These are phyloP conservation scores for Psilocybe cubensis DNA, from an alignment of 768 basidiomycete species.

Conservation along the genomic window DNA sequence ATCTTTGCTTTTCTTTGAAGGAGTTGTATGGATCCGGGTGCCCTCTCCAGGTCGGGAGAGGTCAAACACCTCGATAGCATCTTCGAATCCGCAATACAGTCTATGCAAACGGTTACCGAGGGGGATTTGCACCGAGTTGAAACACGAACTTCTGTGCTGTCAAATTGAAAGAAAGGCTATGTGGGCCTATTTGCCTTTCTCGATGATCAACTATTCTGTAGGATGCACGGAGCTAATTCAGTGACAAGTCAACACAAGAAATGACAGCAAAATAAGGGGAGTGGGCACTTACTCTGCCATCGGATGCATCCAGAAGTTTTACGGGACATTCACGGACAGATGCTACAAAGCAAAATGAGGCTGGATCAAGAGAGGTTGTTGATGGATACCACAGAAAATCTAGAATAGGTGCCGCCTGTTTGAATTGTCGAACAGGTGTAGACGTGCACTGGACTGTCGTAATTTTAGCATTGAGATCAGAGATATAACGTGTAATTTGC, in stretches of 20 bases:
- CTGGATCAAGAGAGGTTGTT: conserved; percentile 58
- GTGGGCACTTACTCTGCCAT: conserved; percentile 64
- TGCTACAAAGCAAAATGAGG: conserved; percentile 81
- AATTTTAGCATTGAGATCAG: neutral
- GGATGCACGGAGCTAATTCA: conserved; percentile 78
- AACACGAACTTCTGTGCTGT: conserved; percentile 61
- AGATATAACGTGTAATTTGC: neutral
- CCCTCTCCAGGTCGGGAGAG: conserved; percentile 75
- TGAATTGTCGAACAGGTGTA: conserved; percentile 30
- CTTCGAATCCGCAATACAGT: conserved; percentile 86
- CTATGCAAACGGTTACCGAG: conserved; percentile 37
- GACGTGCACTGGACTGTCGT: neutral
- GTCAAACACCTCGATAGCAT: conserved; percentile 87
- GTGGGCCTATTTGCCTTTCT: conserved; percentile 90
- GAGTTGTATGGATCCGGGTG: conserved; percentile 67
- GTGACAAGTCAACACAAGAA: neutral
- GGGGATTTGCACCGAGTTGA: neutral
- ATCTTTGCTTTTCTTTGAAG: conserved; percentile 77
- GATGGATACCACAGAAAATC: conserved; percentile 87
- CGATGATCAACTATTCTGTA: conserved; percentile 92
- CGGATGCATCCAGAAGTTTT: conserved; percentile 78
- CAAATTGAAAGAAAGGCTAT: conserved; percentile 78
- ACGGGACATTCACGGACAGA: conserved; percentile 87
- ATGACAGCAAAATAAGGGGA: neutral
- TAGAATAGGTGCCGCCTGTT: conserved; percentile 72